Base-by-base conservation (phyloP, 2,329 filamentous ascomycete genomes). In the Phaeoacremonium minimum region DNA sequence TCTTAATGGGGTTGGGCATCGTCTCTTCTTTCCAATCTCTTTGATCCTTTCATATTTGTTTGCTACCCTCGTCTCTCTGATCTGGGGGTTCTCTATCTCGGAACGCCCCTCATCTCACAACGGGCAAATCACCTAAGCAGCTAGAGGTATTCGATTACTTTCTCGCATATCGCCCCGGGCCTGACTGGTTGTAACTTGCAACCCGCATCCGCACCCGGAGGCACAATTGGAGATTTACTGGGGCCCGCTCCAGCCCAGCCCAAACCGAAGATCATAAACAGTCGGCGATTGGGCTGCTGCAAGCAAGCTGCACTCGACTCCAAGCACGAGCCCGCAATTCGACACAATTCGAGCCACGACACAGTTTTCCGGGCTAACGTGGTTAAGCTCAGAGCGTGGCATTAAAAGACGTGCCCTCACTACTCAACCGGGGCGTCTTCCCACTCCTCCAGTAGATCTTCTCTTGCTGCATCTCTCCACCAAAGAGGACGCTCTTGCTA, bases 271-370 rank as follows among this genome's bases (percentile, higher is more conserved):
- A n/a, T n/a, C n/a, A n/a, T n/a, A 38, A 43, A 41, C 45, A 34
- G 38, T 50, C 48, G 50, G 43, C 43, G 42, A 55, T 56, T 56
- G 52, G 53, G 52, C 50, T 48, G 48, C 53, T 55, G 53, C 53
- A 55, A 37, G 46, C 53, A 53, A 50, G 47, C 54, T 47, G 44
- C 45, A 43, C 35, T 22, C 20, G 18, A 33, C 33, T 11, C 15
- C 6, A 17, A 13, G n/a, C 35, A 44, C 35, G 35, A 41, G 52
- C 52, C 53, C 51, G 58, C 58, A 63, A n/a, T n/a, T n/a, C n/a
- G n/a, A n/a, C n/a, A n/a, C n/a, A n/a, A n/a, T 60, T 62, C 58
- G 59, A 62, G 59, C 59, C 59, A 63, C 59, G 59, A 62, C 59
- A 62, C 47, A 50, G 42, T 46, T 46, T 51, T 51, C 51, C 51